Percentiles rank a stretch among this genome's conserved stretches.
Conservation (phyloP, 768 basidiomycete genomes). For the Butyriboletus loyo region DNA sequence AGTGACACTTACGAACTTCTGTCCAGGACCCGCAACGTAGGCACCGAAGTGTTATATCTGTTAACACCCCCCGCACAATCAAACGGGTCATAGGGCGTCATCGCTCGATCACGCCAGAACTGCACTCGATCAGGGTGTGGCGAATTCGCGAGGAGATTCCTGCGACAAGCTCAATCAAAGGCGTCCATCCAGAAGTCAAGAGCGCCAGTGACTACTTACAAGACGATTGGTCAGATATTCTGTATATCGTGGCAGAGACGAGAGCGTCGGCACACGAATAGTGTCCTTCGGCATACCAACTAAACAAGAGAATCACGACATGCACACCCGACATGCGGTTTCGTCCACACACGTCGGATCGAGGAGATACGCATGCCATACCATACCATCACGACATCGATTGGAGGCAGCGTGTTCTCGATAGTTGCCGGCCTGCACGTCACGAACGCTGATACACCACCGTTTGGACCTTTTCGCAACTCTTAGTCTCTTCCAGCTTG, state of each 20-base stretch:
- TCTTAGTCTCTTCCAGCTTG: too few species aligned
- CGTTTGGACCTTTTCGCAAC: slow-evolving; percentile 28
- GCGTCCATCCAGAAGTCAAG: too few species aligned
- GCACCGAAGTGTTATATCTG: slow-evolving; percentile 23
- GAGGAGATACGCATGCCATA: slow-evolving; percentile 37
- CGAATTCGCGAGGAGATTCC: slow-evolving; percentile 8
- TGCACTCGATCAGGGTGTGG: background rate
- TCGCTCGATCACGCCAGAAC: background rate
- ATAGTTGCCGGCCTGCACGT: background rate
- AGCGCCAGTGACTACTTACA: slow-evolving; percentile 4
- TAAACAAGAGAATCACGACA: background rate
- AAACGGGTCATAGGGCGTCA: slow-evolving; percentile 18
- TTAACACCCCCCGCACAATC: slow-evolving; percentile 21
- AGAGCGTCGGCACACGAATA: background rate
- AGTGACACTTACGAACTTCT: slow-evolving; percentile 21
- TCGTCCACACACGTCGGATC: slow-evolving; percentile 28
- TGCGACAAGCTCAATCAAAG: background rate
- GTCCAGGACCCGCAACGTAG: slow-evolving; percentile 24
- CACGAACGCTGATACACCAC: slow-evolving; percentile 24
- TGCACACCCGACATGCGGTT: too few species aligned
- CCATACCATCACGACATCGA: slow-evolving; percentile 38
- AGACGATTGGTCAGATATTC: slow-evolving; percentile 9
- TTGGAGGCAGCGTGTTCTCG: slow-evolving; percentile 24
- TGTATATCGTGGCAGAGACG: slow-evolving; percentile 8
- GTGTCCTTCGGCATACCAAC: slow-evolving; percentile 23